Evolutionary conservation across 2,329 filamentous ascomycete species (phyloP).

Genomic region (Periconia macrospinosa): DNA sequence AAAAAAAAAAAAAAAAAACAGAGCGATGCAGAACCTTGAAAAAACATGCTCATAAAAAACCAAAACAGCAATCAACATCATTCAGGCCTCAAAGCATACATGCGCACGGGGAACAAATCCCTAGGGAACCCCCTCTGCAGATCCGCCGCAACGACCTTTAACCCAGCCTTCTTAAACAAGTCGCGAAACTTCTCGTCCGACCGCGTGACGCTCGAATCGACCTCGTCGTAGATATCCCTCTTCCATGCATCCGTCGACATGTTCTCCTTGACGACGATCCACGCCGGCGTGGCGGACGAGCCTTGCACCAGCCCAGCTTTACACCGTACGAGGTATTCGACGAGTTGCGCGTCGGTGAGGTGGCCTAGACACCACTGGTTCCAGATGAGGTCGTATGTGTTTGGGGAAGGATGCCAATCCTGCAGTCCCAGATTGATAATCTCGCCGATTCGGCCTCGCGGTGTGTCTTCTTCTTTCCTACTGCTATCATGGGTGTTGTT

Average conservation of each 20-base stretch:
- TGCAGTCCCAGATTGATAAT: slow-evolving; percentile 76
- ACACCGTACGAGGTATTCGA: slow-evolving; percentile 67
- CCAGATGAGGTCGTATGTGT: slow-evolving; percentile 79
- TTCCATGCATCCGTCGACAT: slow-evolving; percentile 56
- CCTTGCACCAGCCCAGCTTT: slow-evolving; percentile 48
- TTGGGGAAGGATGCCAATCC: slow-evolving; percentile 59
- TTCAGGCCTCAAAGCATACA: slow-evolving; percentile 72
- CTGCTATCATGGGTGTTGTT: too few relatives aligned
- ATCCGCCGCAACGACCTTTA: slow-evolving; percentile 56
- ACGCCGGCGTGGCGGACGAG: slow-evolving; percentile 43
- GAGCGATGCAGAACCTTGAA: too few relatives aligned
- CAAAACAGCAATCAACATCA: slow-evolving; percentile 7
- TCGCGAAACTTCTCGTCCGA: slow-evolving; percentile 70
- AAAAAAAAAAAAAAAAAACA: too few relatives aligned
- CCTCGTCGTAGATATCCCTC: slow-evolving; percentile 71
- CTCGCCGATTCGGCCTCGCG: slow-evolving; percentile 56
- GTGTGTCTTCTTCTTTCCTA: slow-evolving; percentile 8
- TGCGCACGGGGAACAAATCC: slow-evolving; percentile 71
- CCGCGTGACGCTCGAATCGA: slow-evolving; percentile 78
- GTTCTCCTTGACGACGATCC: slow-evolving; percentile 83
- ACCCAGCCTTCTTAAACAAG: slow-evolving; percentile 69
- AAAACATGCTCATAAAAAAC: too few relatives aligned
- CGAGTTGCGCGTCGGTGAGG: slow-evolving; percentile 72
- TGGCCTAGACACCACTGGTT: slow-evolving; percentile 89
- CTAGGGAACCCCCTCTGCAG: slow-evolving; percentile 65